Evolutionary conservation across 2,329 filamentous ascomycete genomes (phyloP), one percentile per base, ranked within the genome.

Genomic region (Chrysoporthe puriensis): DNA sequence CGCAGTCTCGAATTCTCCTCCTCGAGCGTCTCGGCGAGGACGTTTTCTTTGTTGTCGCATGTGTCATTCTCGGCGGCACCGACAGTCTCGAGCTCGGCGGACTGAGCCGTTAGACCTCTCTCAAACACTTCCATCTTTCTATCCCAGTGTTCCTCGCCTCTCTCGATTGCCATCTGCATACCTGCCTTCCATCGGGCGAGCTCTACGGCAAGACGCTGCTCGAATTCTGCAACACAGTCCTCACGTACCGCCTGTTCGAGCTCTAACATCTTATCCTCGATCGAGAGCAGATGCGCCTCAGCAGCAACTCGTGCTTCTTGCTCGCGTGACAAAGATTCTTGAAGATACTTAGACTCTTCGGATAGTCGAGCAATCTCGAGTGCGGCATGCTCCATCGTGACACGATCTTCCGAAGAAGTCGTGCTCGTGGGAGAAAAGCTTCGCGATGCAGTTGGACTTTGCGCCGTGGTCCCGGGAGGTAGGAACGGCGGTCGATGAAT

Each of bases 161-260:
- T 87, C 73, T 96, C 94, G 70, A 88, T 86, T 76, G 97, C 94
- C 5, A 91, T 87, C 21, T 92, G 91, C 77, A 94, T 87, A 0
- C 88, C 91, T 0, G 86, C 86, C 76, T 95, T 91, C 91, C 93
- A 97, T n/a, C 92, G 85, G 11, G 87, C 85, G 77, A 92, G 87
- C 77, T 97, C 94, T 14, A 90, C 81, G 26, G 89, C 86, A 59
- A 97, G 84, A 13, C 88, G 87, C 68, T 86, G 83, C 75, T 99
- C 96, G 82, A 97, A 96, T 75, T 97, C 96, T 2, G 82, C 84
- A 72, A 90, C 94, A 73, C 94, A 95, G 72, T 98, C 95, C 74
- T 97, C 95, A 32, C 96, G 90, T 42, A 98, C 88, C 6, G 91
- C 90, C 73, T 92, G 89, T 76, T 99, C 96, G 14, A 97, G 82